A percentile compares a stretch with the other conserved stretches of the same genome.
These are phyloP conservation scores for Linum trigynum DNA, from an alignment of 345 rosid genomes.

Conservation along the genomic window DNA sequence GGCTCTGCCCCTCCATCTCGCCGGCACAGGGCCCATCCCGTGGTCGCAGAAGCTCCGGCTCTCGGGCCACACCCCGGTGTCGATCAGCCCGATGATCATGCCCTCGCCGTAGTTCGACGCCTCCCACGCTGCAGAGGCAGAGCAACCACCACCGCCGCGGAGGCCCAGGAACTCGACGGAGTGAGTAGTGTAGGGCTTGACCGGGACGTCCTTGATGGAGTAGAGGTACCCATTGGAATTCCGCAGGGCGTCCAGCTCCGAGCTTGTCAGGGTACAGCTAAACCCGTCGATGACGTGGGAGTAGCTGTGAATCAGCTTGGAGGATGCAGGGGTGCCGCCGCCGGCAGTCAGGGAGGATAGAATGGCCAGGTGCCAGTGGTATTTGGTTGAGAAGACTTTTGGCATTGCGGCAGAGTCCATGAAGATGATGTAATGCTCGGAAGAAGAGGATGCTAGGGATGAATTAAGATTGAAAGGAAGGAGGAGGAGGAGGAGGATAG, in stretches of 20 bases:
- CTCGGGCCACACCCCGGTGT: background rate
- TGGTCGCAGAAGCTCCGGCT: background rate
- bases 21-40: background rate
- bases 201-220: background rate
- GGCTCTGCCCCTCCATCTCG: constrained; percentile 24
- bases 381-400: background rate
- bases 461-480: no score
- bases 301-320: background rate
- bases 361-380: constrained; percentile 2
- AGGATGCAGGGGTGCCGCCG: background rate
- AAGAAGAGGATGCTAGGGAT: no score
- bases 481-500: no score
- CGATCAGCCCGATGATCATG: background rate
- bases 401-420: constrained; percentile 1
- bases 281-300: constrained; percentile 1
- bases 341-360: background rate
- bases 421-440: background rate
- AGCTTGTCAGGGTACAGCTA: background rate
- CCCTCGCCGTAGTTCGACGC: background rate
- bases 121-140: background rate
- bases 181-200: background rate
- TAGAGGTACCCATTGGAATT: background rate
- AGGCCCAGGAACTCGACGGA: background rate
- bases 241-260: background rate
- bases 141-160: no score